phyloP scores from a whole-genome alignment of 192 early-diverging fungal genomes.

The Funneliformis geosporum region DNA sequence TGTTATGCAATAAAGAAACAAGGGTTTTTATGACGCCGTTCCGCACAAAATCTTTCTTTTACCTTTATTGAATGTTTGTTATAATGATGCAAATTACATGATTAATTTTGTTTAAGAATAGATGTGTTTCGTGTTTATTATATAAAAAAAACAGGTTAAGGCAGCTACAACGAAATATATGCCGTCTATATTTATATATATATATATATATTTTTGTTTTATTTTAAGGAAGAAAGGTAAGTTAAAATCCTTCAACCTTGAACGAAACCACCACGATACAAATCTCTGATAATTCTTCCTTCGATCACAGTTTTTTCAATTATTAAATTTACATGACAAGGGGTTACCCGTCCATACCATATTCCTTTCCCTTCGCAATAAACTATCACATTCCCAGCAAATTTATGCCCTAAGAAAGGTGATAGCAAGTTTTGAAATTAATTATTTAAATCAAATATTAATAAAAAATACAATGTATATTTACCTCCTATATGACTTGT shows the following conservation, averaged over 20 bases:
- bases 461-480: too few species aligned
- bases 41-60: background rate
- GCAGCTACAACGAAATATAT: too few species aligned
- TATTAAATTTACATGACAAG: conserved; percentile 54
- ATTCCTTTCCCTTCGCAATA: conserved; percentile 54
- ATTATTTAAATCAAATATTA: too few species aligned
- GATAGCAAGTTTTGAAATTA: background rate
- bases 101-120: too few species aligned
- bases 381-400: conserved; percentile 61
- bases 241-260: conserved; percentile 14
- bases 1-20: background rate
- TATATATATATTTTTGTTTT: too few species aligned
- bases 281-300: conserved; percentile 52
- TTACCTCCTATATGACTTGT: conserved; percentile 61
- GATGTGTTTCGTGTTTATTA: too few species aligned
- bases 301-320: conserved; percentile 51
- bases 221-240: too few species aligned
- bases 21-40: background rate
- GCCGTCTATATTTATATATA: too few species aligned
- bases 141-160: too few species aligned
- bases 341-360: conserved; percentile 61
- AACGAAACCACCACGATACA: conserved; percentile 57
- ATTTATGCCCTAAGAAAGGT: conserved; percentile 52
- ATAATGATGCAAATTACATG: too few species aligned
- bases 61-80: background rate